A percentile compares a stretch with the other conserved stretches of the same genome.
phyloP scores from a whole-genome alignment of 352 stramenopile species.

The Globisporangium spinosum region DNA sequence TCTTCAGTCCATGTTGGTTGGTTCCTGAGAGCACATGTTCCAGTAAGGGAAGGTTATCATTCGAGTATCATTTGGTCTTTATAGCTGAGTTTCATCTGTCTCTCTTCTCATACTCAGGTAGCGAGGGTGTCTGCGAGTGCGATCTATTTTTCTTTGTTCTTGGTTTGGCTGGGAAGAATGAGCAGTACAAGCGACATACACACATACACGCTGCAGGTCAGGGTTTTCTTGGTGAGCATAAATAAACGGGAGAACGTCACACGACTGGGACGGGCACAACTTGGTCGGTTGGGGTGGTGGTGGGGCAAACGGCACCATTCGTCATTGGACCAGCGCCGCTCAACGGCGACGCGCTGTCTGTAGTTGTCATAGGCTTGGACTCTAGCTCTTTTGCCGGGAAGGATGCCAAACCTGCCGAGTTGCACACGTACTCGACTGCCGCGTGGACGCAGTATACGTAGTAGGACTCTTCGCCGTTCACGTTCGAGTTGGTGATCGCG shows the following conservation, averaged over 20 bases:
- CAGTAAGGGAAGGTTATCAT: not conserved
- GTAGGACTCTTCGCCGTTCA: slow-evolving; percentile 86
- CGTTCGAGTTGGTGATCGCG: slow-evolving; percentile 73
- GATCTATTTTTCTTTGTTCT: slow-evolving; percentile 3
- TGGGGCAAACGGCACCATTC: not conserved
- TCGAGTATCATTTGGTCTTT: slow-evolving; percentile 3
- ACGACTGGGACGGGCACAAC: slow-evolving; percentile 6
- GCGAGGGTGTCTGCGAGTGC: not conserved
- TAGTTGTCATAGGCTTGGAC: not conserved
- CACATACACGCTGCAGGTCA: not conserved
- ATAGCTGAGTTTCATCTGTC: not conserved
- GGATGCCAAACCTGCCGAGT: slow-evolving; percentile 32
- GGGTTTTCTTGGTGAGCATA: slow-evolving; percentile 8
- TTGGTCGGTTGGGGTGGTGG: not conserved
- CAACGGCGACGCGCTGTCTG: not conserved
- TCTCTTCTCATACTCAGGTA: not conserved
- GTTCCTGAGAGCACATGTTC: not conserved
- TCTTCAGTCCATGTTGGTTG: not conserved
- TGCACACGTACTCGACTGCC: slow-evolving; percentile 83
- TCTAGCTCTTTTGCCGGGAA: not conserved
- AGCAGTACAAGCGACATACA: not conserved
- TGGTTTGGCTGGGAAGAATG: not conserved
- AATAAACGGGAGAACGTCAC: slow-evolving; percentile 12
- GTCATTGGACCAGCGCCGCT: not conserved
- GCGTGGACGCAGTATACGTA: slow-evolving; percentile 88